Evolutionary conservation across 345 rosid genomes (phyloP), one percentile per base, ranked within the genome.

Genomic region (Populus deltoides): DNA sequence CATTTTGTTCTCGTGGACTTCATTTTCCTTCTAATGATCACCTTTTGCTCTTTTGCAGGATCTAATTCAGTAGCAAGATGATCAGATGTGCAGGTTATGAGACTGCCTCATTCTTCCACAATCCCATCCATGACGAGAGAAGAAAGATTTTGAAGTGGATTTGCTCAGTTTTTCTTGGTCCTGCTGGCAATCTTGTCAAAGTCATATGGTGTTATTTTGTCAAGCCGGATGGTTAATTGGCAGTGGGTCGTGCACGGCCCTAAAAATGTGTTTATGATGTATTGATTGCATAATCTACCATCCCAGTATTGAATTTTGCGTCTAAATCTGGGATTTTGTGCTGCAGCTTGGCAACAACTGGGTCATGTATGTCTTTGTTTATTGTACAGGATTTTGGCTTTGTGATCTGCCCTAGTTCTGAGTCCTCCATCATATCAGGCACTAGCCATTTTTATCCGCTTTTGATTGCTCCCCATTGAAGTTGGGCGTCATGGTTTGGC

Each of bases 61-160:
- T 77, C 80, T 22, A 71, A 61, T 38, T 71, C 61, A 22, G 45
- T 35, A 45, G 35, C 69, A 70, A 70, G 73, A 39, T 69, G 68
- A 70, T 16, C 12, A 7, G 68, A 22, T 25, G 29, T 17, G 65
- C 5, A 20, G 73, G 9, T 25, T 11, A 36, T 15, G 55, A 45
- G 51, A 49, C 45, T 68, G 59, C 70, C 57, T 73, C 27, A n/a
- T 55, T 10, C 3, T 39, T 38, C 39, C 12, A 15, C 27, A 7
- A 25, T 68, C 38, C 38, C 59, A 11, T 16, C 39, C 63, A 66
- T 75, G 59, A 5, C 22, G 16, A 29, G 59, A 45, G 47, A 59
- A 71, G 33, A 75, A 75, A 10, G 5, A 31, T 45, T 22, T 41
- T 75, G 43, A 22, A 31, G 63, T 41, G 57, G 63, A 31, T 13